These are phyloP conservation scores for Chlamydomonas sphaeroides DNA, from an alignment of 139 green algal species.

Conservation along the genomic window DNA sequence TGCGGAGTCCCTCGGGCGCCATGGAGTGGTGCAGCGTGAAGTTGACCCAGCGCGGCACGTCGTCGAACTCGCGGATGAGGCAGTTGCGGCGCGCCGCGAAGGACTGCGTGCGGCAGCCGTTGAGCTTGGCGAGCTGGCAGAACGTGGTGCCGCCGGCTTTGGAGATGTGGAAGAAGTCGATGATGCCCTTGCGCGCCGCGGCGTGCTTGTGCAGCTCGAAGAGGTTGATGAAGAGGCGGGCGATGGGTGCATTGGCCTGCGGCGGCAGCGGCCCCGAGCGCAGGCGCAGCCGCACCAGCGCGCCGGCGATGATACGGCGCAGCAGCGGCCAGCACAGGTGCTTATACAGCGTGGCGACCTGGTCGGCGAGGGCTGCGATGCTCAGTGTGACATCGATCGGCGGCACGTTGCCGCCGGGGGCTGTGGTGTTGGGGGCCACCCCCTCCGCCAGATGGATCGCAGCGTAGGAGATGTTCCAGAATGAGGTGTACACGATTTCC, in stretches of 20 bases:
- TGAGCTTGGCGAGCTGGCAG: conserved; percentile 45
- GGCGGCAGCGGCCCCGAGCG: neutral
- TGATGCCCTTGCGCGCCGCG: conserved; percentile 27
- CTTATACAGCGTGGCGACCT: neutral
- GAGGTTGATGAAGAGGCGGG: neutral
- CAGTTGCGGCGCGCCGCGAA: conserved; percentile 40
- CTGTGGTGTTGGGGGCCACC: no score
- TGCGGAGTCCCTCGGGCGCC: neutral
- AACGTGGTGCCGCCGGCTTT: conserved; percentile 40
- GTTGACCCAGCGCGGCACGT: conserved; percentile 46
- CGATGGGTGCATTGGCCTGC: neutral
- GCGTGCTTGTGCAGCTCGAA: conserved; percentile 17
- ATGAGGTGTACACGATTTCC: neutral
- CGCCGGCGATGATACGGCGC: conserved; percentile 10
- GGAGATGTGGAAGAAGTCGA: conserved; percentile 45
- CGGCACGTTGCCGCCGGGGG: no score
- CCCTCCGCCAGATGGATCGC: neutral
- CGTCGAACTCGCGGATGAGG: conserved; percentile 46
- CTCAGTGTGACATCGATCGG: neutral
- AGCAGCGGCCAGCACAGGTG: conserved; percentile 31
- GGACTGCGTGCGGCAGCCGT: conserved; percentile 44
- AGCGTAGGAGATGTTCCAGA: neutral
- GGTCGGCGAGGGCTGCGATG: neutral
- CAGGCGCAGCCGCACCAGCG: neutral
- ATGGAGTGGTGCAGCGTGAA: conserved; percentile 21